Conservation (phyloP, 2,329 filamentous ascomycete genomes). For the Aspergillus versicolor region DNA sequence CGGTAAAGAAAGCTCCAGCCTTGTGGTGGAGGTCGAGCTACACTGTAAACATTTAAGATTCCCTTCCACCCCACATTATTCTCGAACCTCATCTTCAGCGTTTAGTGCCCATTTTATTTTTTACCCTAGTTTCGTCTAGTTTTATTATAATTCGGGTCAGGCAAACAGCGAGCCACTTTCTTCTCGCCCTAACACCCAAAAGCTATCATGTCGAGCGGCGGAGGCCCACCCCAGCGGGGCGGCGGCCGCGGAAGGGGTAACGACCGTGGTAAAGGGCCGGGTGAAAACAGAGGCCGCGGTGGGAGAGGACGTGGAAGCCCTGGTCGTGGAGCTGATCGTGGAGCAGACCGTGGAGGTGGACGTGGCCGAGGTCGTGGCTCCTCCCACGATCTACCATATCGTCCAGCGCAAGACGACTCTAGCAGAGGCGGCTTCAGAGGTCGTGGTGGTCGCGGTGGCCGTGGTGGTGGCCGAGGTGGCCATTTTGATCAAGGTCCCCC, state of each 20-base stretch:
- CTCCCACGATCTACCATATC: conserved; percentile 23
- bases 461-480: conserved; percentile 16
- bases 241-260: not conserved
- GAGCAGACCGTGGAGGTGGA: conserved; percentile 10
- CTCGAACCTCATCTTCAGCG: not conserved
- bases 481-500: conserved; percentile 20
- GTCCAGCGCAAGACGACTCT: conserved; percentile 10
- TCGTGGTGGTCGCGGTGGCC: conserved; percentile 19
- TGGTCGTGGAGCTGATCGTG: conserved; percentile 24
- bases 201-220: conserved; percentile 16
- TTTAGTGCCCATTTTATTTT: not conserved
- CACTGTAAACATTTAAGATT: not conserved
- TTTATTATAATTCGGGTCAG: not conserved
- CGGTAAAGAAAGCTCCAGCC: not conserved
- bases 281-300: conserved; percentile 12
- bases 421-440: conserved; percentile 16
- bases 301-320: conserved; percentile 19
- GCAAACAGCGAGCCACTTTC: not conserved
- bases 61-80: not conserved
- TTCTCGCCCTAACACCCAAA: not conserved
- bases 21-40: not conserved
- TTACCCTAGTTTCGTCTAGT: not conserved
- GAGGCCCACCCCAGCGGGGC: conserved; percentile 18
- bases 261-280: conserved; percentile 8
- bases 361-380: conserved; percentile 26